Conservation (phyloP, 805 yeast genomes). For the Starmerella vitae region DNA sequence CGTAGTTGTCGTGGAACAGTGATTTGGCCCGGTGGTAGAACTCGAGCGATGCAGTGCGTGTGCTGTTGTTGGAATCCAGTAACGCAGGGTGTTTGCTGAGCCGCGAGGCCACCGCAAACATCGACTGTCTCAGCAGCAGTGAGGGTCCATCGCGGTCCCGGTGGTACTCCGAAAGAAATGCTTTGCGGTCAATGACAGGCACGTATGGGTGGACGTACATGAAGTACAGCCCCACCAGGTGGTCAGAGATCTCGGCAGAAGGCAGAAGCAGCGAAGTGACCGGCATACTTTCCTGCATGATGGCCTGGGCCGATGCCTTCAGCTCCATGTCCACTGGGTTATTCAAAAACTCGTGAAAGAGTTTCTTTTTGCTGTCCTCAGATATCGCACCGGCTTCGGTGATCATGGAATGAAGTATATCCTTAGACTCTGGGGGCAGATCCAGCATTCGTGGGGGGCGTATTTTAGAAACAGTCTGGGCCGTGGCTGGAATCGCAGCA, state of each 20-base stretch:
- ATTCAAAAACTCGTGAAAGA: not conserved
- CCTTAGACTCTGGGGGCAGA: too few relatives aligned
- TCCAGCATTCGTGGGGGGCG: conserved; percentile 2
- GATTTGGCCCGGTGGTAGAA: conserved; percentile 64
- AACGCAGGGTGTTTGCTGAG: conserved; percentile 42
- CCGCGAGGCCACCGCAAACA: conserved; percentile 55
- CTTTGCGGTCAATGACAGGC: conserved; percentile 52
- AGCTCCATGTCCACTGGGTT: conserved; percentile 6
- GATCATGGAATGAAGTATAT: too few relatives aligned
- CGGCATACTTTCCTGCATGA: not conserved
- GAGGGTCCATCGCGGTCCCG: conserved; percentile 39
- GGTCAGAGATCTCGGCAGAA: conserved; percentile 41
- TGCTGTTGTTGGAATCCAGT: conserved; percentile 34
- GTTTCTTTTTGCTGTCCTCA: not conserved
- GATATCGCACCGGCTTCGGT: not conserved
- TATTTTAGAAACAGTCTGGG: conserved; percentile 5
- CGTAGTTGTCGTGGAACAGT: conserved; percentile 54
- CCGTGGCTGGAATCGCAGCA: not conserved
- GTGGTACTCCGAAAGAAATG: conserved; percentile 46
- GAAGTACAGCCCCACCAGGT: conserved; percentile 49
- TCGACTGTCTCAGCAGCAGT: conserved; percentile 55
- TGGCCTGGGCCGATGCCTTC: not conserved
- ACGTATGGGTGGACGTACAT: conserved; percentile 50
- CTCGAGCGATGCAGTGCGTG: conserved; percentile 42
- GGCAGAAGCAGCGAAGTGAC: conserved; percentile 64